Evolutionary conservation across 345 rosid genomes (phyloP).

Genomic region (Lumnitzera racemosa): DNA sequence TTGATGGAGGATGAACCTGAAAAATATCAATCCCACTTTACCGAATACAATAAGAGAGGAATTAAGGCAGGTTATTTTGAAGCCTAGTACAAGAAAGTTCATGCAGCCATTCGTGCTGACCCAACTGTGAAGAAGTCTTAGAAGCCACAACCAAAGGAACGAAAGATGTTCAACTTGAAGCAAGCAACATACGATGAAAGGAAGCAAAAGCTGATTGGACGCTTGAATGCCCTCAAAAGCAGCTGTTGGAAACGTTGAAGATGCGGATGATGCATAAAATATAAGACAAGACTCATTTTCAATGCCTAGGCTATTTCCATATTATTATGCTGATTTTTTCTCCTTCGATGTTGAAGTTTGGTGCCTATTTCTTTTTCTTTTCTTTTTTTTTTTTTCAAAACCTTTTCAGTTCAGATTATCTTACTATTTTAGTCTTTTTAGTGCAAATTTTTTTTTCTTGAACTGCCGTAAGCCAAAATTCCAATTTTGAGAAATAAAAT

Average conservation of each 20-base stretch:
- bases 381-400: too few species aligned
- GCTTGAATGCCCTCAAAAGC: constrained; percentile 53
- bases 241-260: constrained; percentile 25
- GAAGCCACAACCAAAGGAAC: constrained; percentile 44
- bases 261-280: constrained; percentile 35
- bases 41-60: constrained; percentile 49
- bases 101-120: constrained; percentile 76
- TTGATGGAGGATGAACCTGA: constrained; percentile 62
- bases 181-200: constrained; percentile 73
- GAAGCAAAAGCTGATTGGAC: constrained; percentile 61
- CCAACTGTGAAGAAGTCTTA: constrained; percentile 41
- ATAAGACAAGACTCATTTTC: too few species aligned
- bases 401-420: too few species aligned
- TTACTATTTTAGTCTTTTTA: too few species aligned
- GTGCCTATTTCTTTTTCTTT: too few species aligned
- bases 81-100: constrained; percentile 60
- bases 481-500: too few species aligned
- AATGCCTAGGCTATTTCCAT: too few species aligned
- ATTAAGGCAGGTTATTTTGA: constrained; percentile 51
- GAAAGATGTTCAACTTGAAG: constrained; percentile 72
- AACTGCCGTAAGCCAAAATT: too few species aligned
- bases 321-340: too few species aligned
- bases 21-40: constrained; percentile 63
- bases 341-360: too few species aligned
- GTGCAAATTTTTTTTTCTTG: too few species aligned